Conservation (phyloP, 768 basidiomycete genomes). For the Podaxis mareebaensis region DNA sequence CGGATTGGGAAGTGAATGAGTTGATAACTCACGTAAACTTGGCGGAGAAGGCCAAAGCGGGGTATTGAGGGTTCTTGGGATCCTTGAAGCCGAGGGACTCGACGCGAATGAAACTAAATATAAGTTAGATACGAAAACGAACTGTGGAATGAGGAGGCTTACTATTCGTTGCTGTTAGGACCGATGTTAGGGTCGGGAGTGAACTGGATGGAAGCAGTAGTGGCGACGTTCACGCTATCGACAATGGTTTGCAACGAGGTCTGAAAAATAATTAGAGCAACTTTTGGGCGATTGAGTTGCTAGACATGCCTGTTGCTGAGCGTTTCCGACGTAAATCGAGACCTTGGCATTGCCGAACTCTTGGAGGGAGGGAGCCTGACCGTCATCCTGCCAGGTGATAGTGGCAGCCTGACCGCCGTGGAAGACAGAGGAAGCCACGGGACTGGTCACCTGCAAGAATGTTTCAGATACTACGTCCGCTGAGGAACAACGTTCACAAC, state of each 20-base stretch:
- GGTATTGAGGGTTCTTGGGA: slow-evolving; percentile 49
- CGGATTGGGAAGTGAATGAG: neutral
- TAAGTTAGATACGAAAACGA: slow-evolving; percentile 9
- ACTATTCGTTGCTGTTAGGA: slow-evolving; percentile 59
- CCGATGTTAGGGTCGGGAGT: slow-evolving; percentile 54
- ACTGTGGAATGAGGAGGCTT: slow-evolving; percentile 20
- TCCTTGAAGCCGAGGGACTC: slow-evolving; percentile 60
- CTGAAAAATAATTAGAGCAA: slow-evolving; percentile 28
- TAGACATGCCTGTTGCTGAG: slow-evolving; percentile 53
- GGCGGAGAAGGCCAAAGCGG: slow-evolving; percentile 74
- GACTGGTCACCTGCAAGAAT: slow-evolving; percentile 53
- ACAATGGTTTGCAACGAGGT: slow-evolving; percentile 57
- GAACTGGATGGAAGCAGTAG: slow-evolving; percentile 45
- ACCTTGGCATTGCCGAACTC: slow-evolving; percentile 53
- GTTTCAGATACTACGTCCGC: slow-evolving; percentile 5
- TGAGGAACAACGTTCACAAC: slow-evolving; percentile 14
- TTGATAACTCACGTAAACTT: slow-evolving; percentile 63
- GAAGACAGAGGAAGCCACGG: slow-evolving; percentile 45
- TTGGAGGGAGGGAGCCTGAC: slow-evolving; percentile 44
- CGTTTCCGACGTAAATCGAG: slow-evolving; percentile 65
- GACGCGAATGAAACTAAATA: slow-evolving; percentile 72
- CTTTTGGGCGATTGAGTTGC: neutral
- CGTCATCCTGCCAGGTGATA: slow-evolving; percentile 63
- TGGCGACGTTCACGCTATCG: slow-evolving; percentile 51
- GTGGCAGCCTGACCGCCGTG: slow-evolving; percentile 49